Percentiles rank a stretch among this genome's conserved stretches.
Evolutionary conservation across 306 rosid species (phyloP).

Genomic region (Lablab purpureus): DNA sequence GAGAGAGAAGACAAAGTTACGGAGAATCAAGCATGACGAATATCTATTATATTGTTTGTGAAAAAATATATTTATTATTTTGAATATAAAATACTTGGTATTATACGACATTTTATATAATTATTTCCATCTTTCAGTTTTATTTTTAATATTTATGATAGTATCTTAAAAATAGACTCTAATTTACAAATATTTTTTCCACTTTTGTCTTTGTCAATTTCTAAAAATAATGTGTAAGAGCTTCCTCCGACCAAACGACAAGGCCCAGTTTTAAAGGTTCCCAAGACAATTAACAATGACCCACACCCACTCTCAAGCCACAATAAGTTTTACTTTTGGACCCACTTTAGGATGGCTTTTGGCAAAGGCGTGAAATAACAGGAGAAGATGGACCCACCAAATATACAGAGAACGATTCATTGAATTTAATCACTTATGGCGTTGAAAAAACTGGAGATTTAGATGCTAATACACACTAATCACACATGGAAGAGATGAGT

Average conservation of each 20-base stretch:
- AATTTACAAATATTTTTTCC: not conserved
- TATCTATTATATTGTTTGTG: not conserved
- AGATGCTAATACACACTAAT: constrained; percentile 28
- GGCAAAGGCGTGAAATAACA: constrained; percentile 69
- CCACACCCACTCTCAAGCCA: constrained; percentile 66
- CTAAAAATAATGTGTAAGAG: constrained; percentile 46
- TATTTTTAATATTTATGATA: not conserved
- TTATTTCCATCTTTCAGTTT: not conserved
- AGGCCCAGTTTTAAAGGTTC: constrained; percentile 55
- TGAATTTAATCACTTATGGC: constrained; percentile 12
- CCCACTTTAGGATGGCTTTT: constrained; percentile 61
- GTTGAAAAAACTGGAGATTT: constrained; percentile 35
- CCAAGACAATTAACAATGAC: constrained; percentile 59
- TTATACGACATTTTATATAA: not conserved
- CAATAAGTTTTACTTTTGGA: constrained; percentile 62
- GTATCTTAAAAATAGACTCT: not conserved
- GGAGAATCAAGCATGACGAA: constrained; percentile 64
- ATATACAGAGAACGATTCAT: constrained; percentile 22
- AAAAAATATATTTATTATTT: not conserved
- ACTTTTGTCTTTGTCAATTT: not conserved
- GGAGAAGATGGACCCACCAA: constrained; percentile 49
- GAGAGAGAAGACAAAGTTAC: constrained; percentile 57
- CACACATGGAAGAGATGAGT: constrained; percentile 29
- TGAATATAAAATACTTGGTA: not conserved
- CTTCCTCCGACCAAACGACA: constrained; percentile 84